Conservation (phyloP, 1,284 basidiomycete genomes). For the Pseudozyma sp. region DNA sequence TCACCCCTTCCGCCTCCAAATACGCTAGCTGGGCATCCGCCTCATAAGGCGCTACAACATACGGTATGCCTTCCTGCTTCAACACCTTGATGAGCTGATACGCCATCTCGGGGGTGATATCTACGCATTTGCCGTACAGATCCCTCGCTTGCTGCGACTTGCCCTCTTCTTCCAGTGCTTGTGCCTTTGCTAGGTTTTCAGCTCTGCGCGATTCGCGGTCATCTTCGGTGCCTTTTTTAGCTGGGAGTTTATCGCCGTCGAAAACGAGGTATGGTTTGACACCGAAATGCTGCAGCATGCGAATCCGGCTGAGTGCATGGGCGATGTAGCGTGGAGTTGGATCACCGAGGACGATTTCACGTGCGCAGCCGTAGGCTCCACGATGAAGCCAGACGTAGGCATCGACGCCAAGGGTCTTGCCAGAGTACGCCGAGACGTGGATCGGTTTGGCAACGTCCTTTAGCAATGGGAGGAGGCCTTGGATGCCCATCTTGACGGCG, state of each 20-base stretch:
- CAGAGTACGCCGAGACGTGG: constrained; percentile 55
- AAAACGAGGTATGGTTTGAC: constrained; percentile 94
- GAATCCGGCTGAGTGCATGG: constrained; percentile 91
- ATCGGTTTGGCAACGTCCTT: constrained; percentile 77
- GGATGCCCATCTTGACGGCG: constrained; percentile 75
- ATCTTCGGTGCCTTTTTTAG: constrained; percentile 89
- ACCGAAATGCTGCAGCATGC: constrained; percentile 84
- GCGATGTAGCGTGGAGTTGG: constrained; percentile 88
- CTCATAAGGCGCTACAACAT: constrained; percentile 97
- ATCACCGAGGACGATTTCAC: constrained; percentile 85
- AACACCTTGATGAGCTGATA: constrained; percentile 93
- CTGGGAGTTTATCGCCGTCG: constrained; percentile 93
- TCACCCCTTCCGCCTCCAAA: constrained; percentile 83
- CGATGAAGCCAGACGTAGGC: constrained; percentile 98
- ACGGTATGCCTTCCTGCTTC: constrained; percentile 69
- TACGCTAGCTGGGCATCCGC: constrained; percentile 97
- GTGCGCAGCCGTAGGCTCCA: constrained; percentile 88
- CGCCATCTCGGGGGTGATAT: constrained; percentile 97
- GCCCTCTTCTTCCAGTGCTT: constrained; percentile 80
- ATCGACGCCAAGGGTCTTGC: constrained; percentile 77
- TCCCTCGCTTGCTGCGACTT: constrained; percentile 85
- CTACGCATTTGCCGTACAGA: constrained; percentile 88
- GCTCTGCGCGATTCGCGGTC: constrained; percentile 78
- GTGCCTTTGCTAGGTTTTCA: constrained; percentile 77
- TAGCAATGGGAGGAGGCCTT: constrained; percentile 89